phyloP scores from a whole-genome alignment of 495 filamentous ascomycete genomes.

The Daldinia bambusicola region DNA sequence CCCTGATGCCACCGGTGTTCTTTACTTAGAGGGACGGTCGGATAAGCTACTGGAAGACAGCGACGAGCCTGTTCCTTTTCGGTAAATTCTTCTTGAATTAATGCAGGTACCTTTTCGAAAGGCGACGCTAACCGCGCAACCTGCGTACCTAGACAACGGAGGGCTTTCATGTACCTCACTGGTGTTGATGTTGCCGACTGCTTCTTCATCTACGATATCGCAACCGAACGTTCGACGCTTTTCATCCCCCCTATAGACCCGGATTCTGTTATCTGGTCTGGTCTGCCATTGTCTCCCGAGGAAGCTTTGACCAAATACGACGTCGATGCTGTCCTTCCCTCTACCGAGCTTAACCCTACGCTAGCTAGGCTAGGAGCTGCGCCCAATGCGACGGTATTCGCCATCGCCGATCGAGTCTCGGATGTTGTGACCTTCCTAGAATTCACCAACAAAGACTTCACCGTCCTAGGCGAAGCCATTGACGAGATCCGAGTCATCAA shows the following conservation, averaged over 20 bases:
- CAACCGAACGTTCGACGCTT: slow-evolving; percentile 76
- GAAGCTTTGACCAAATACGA: slow-evolving; percentile 83
- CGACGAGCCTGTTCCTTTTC: slow-evolving; percentile 79
- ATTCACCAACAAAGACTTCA: slow-evolving; percentile 70
- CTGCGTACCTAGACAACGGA: slow-evolving; percentile 72
- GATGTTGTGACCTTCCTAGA: slow-evolving; percentile 69
- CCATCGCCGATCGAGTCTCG: slow-evolving; percentile 76
- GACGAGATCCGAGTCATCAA: slow-evolving; percentile 83
- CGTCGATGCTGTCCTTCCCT: slow-evolving; percentile 78
- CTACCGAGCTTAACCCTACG: slow-evolving; percentile 73
- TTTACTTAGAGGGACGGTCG: slow-evolving; percentile 90
- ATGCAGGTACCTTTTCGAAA: not conserved
- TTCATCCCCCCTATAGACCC: slow-evolving; percentile 92
- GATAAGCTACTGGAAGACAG: slow-evolving; percentile 83
- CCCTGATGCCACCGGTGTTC: slow-evolving; percentile 67
- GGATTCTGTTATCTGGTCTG: slow-evolving; percentile 94
- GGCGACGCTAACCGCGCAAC: slow-evolving; percentile 30
- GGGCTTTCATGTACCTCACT: slow-evolving; percentile 94
- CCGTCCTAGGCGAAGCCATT: slow-evolving; percentile 76
- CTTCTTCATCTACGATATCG: slow-evolving; percentile 82
- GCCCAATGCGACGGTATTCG: slow-evolving; percentile 67
- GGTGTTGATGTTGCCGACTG: slow-evolving; percentile 87
- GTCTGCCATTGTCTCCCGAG: slow-evolving; percentile 79
- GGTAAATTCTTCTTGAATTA: slow-evolving; percentile 58
- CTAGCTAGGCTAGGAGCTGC: slow-evolving; percentile 62